phyloP scores from a whole-genome alignment of 768 basidiomycete genomes.

The Amanita exitialis region DNA sequence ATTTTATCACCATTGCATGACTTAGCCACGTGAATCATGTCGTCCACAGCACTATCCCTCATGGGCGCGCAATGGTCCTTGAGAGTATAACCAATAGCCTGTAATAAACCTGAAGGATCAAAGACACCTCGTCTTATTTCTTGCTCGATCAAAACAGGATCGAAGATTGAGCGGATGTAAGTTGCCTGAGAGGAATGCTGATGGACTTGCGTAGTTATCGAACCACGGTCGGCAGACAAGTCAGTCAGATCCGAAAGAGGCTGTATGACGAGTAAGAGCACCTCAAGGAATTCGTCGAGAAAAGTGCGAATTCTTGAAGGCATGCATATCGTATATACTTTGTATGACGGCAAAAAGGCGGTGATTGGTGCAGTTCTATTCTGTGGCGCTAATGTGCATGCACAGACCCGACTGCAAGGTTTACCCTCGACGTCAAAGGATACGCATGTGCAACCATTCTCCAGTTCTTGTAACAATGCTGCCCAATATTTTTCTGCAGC shows the following conservation, averaged over 20 bases:
- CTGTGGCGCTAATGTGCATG: conserved; percentile 35
- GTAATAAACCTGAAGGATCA: conserved; percentile 71
- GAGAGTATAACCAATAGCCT: conserved; percentile 68
- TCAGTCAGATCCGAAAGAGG: conserved; percentile 58
- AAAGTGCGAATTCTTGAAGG: conserved; percentile 65
- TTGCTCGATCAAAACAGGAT: conserved; percentile 74
- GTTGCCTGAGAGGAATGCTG: conserved; percentile 55
- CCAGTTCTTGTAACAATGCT: conserved; percentile 69
- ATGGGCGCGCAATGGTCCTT: conserved; percentile 93
- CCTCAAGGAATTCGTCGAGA: conserved; percentile 68
- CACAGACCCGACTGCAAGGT: conserved; percentile 46
- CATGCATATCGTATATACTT: conserved; percentile 50
- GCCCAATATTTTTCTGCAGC: conserved; percentile 79
- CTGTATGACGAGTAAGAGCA: conserved; percentile 76
- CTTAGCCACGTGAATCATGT: conserved; percentile 67
- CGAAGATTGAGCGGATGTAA: conserved; percentile 66
- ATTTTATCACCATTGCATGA: conserved; percentile 45
- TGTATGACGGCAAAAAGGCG: conserved; percentile 30
- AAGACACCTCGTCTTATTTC: conserved; percentile 71
- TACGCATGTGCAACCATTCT: conserved; percentile 76
- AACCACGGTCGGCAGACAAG: conserved; percentile 48
- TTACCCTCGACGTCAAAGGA: conserved; percentile 56
- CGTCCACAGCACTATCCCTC: conserved; percentile 76
- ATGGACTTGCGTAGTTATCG: conserved; percentile 48
- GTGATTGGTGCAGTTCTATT: conserved; percentile 30